Base-by-base conservation (phyloP, 2,329 filamentous ascomycete species). In the Colletotrichum euphorbiae region DNA sequence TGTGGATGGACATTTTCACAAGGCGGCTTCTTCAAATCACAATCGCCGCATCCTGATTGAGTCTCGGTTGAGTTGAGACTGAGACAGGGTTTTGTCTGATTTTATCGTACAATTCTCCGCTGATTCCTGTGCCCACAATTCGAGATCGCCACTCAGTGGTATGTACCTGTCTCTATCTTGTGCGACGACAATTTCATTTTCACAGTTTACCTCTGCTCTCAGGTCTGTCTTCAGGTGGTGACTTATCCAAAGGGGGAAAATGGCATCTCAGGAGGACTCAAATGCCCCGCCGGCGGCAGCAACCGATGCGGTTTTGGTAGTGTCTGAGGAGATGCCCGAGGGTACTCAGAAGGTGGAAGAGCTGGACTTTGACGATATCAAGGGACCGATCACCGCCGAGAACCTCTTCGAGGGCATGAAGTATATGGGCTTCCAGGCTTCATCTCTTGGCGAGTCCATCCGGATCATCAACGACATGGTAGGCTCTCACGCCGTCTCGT, bases 391-490 rank as follows among this genome's bases (percentile, higher is more conserved):
- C 75, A 97, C 94, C 0, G 94, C 93, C 59, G 91, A 94, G 38
- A 93, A 98, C 77, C 85, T 99, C 71, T 87, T 96, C 24, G 84
- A 89, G 62, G 90, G 91, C 69, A 96, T 98, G 90, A 87, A 87
- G 62, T 85, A 90, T 79, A 98, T 97, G 91, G 96, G 95, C 84
- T 88, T 88, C 72, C 85, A 87, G 72, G 86, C 86, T 13, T 85
- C 85, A 33, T 91, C 93, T 19, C 90, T 98, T 73, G 91, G 90
- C 38, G 93, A 97, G 75, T 96, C 95, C 12, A 90, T 96, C 70
- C 87, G 92, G 68, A 97, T 98, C 75, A 94, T 99, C 78, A 96
- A 99, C 76, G 90, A 93, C 70, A 99, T 99, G 96, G 94, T 97
- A 83, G 76, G 81, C 74, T 70, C n/a, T 66, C 38, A 54, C 64